Base-by-base conservation (phyloP, 768 basidiomycete genomes). In the Plicaturopsis crispa region DNA sequence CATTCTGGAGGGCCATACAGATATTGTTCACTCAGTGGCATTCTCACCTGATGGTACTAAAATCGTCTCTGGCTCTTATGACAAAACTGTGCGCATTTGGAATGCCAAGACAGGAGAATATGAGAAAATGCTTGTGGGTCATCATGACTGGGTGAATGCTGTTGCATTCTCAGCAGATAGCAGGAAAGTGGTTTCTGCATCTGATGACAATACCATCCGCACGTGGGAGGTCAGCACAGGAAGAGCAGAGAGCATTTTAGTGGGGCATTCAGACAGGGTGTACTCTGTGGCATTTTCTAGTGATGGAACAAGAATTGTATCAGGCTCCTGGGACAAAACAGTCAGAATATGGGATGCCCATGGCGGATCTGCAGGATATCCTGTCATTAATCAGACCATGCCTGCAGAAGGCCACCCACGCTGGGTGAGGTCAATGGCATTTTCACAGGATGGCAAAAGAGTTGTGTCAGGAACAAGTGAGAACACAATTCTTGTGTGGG, bases 41-140 rank as follows among this genome's bases (percentile, higher is more conserved):
- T 59, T 69, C 38, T 63, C 61, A 11, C 64, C 65, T 23, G 63
- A 68, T 45, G 63, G 63, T 5, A 55, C 56, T 31, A 51, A 62
- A 33, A 53, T 70, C 20, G 65, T 62, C 31, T 65, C 66, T 13
- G 66, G 63, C 4, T 57, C 55, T 28, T 49, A 63, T 16, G 66
- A 70, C 24, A 30, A 22, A 10, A 41, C 39, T n/a, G 16, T 41
- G 12, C 34, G 35, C 17, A 13, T 41, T 10, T 41, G 39, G 39
- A 16, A 39, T 11, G 5, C 22, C 5, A 14, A 12, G 12, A 39
- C 35, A 18, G 39, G 18, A 6, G 21, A 39, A 20, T 14, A 16
- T 18, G 36, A 19, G n/a, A 12, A 38, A 19, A 8, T 14, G 8
- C 33, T 34, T 34, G 10, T 10, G 18, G 33, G 33, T 20, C 33